Conservation (phyloP, 805 yeast species). For the Komagataella pastoris region DNA sequence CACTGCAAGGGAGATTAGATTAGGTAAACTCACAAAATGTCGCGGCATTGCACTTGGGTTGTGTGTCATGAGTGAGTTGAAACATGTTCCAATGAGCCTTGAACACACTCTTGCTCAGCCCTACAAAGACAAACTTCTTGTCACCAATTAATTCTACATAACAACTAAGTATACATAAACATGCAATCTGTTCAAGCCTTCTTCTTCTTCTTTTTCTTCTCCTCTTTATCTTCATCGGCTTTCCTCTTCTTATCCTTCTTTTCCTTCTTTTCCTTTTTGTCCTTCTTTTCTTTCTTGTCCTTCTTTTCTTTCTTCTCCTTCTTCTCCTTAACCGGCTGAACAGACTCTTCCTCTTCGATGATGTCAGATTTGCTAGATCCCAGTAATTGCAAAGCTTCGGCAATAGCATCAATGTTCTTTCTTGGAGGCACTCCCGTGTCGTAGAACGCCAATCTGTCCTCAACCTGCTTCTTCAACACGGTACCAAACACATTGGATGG, state of each 20-base stretch:
- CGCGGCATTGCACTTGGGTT: background rate
- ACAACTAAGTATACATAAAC: background rate
- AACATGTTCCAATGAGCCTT: background rate
- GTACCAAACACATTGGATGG: constrained; percentile 86
- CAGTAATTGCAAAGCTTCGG: constrained; percentile 70
- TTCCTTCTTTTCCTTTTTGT: constrained; percentile 39
- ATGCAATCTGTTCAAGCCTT: constrained; percentile 13
- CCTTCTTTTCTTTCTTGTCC: constrained; percentile 36
- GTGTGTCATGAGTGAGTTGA: background rate
- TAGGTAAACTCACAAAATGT: background rate
- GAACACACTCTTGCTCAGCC: no score
- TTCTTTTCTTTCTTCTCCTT: constrained; percentile 35
- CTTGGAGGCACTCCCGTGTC: constrained; percentile 95
- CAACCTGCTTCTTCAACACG: constrained; percentile 91
- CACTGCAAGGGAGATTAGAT: background rate
- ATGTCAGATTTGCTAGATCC: constrained; percentile 20
- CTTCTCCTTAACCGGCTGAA: constrained; percentile 27
- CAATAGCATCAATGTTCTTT: constrained; percentile 90
- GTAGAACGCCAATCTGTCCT: constrained; percentile 91
- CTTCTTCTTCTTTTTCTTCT: constrained; percentile 24
- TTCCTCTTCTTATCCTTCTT: constrained; percentile 23
- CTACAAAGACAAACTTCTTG: background rate
- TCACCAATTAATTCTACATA: background rate
- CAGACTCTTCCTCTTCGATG: constrained; percentile 16
- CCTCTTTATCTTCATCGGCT: constrained; percentile 18